These are phyloP conservation scores for Dichotomopilus funicola DNA, from an alignment of 2,329 filamentous ascomycete genomes.

Conservation along the genomic window DNA sequence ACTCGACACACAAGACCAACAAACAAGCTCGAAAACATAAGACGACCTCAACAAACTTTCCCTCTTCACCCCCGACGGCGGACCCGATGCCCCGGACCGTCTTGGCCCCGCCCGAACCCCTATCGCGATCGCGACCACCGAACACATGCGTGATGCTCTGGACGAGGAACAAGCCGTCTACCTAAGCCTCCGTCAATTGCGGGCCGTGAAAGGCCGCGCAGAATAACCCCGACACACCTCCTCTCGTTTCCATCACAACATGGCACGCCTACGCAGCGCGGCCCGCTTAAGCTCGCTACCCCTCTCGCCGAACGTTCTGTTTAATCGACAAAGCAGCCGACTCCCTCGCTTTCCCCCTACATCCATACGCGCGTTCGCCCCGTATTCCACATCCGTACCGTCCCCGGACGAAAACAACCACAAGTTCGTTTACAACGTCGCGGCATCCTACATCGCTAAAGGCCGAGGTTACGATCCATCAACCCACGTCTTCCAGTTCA, in stretches of 20 bases:
- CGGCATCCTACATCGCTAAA: conserved; percentile 71
- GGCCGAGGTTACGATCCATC: conserved; percentile 59
- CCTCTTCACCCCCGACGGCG: neutral
- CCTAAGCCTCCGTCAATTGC: conserved; percentile 5
- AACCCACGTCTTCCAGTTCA: conserved; percentile 67
- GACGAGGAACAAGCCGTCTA: neutral
- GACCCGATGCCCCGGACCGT: conserved; percentile 10
- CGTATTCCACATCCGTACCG: conserved; percentile 9
- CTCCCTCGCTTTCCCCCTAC: neutral
- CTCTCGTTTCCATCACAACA: conserved; percentile 7
- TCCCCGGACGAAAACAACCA: neutral
- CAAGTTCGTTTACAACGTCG: conserved; percentile 60
- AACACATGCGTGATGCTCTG: conserved; percentile 14
- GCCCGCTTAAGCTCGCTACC: conserved; percentile 15
- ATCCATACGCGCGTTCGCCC: neutral
- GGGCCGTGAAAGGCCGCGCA: conserved; percentile 6
- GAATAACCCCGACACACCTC: neutral
- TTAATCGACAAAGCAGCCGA: neutral
- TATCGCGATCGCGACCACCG: conserved; percentile 7
- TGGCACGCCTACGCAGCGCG: conserved; percentile 11
- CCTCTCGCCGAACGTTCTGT: no score
- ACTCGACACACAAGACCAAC: neutral
- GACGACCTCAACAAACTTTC: neutral
- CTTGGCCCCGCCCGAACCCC: conserved; percentile 1
- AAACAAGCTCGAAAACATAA: neutral